Evolutionary conservation across 768 basidiomycete genomes (phyloP), one percentile per base, ranked within the genome.

Genomic region (Lenzites betulinus): DNA sequence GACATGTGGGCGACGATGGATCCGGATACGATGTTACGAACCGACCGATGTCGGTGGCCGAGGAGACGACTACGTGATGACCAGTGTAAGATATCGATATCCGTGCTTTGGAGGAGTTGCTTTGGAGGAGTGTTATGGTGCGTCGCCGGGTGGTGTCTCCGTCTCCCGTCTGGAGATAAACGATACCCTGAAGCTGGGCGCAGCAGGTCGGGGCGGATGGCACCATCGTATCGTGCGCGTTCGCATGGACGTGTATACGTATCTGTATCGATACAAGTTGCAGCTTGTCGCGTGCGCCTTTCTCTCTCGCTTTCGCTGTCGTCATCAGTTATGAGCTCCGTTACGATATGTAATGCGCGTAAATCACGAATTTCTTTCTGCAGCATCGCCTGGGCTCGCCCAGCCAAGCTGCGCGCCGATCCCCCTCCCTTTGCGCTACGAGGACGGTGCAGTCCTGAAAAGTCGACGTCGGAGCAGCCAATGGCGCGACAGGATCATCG

Each of bases 11-110:
- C 54, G 62, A 56, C 50, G 58, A 60, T 53, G 43, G 23, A 36
- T n/a, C 6, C 28, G 71, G 66, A 22, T 61, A 66, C n/a, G 71
- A 71, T 62, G 64, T 63, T 39, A 70, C 69, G 44, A 60, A 70
- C 50, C 64, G 65, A 5, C 66, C 66, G 22, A 58, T 64, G 64
- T 63, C 69, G 1, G 47, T 63, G 1, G 65, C 67, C 26, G 55
- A 67, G n/a, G 68, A 66, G 25, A 62, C 64, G 54, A 25, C 56
- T 33, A n/a, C 12, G 20, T 46, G 44, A 56, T 33, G 52, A 12
- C 7, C 9, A 26, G n/a, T 57, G 46, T 57, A 47, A 23, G 46
- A 48, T 20, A 39, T 33, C 30, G 4, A 11, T 33, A 11, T 11
- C n/a, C n/a, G n/a, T 33, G 26, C 7, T 15, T 36, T 51, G 26